Conservation (phyloP, 2,329 filamentous ascomycete genomes). For the Venturia nashicola region DNA sequence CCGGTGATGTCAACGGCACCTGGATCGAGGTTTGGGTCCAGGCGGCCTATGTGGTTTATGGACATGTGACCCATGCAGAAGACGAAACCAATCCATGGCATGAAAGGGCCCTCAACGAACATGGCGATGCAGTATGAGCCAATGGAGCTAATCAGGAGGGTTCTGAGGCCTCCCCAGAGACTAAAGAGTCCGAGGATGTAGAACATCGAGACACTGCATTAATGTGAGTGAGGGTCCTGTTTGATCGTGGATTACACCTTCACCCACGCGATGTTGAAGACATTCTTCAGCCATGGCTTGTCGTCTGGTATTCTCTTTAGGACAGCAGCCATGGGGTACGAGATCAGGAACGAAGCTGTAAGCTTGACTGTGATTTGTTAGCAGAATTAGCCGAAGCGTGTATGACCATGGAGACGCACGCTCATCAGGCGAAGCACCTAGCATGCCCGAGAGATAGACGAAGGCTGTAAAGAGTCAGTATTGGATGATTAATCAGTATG, state of each 20-base stretch:
- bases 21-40: slow-evolving; percentile 46
- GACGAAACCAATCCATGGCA: slow-evolving; percentile 94
- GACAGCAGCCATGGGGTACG: slow-evolving; percentile 78
- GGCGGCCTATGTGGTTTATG: slow-evolving; percentile 69
- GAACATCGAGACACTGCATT: slow-evolving; percentile 61
- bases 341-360: slow-evolving; percentile 77
- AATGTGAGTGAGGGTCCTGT: slow-evolving; percentile 11
- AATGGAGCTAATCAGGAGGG: slow-evolving; percentile 64
- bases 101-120: slow-evolving; percentile 75
- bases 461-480: slow-evolving; percentile 38
- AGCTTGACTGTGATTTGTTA: slow-evolving; percentile 66
- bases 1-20: slow-evolving; percentile 73
- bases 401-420: slow-evolving; percentile 28
- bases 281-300: slow-evolving; percentile 73
- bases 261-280: slow-evolving; percentile 65
- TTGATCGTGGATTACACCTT: neutral
- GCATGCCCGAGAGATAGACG: slow-evolving; percentile 40
- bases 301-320: slow-evolving; percentile 84
- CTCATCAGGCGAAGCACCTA: slow-evolving; percentile 55
- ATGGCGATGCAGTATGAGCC: slow-evolving; percentile 76
- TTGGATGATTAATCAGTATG: neutral
- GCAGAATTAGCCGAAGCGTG: neutral
- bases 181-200: slow-evolving; percentile 91
- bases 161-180: slow-evolving; percentile 73
- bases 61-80: slow-evolving; percentile 97